Conservation (phyloP, 306 rosid genomes). For the Casuarina glauca region DNA sequence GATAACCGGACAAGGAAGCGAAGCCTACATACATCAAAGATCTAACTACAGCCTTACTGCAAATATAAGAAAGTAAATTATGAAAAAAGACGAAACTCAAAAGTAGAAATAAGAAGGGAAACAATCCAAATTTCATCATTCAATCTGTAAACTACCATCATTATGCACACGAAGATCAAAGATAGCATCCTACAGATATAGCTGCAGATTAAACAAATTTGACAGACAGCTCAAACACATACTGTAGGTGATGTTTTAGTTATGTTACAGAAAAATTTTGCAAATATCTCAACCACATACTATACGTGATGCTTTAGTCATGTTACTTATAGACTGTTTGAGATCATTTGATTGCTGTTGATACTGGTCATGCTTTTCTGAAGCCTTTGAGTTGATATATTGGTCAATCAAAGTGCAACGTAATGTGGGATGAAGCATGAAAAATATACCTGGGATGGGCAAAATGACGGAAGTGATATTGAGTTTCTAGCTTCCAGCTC, state of each 20-base stretch:
- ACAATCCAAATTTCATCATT: background rate
- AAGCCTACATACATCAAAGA: background rate
- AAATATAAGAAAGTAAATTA: background rate
- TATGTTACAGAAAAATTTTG: slow-evolving; percentile 6
- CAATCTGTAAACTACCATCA: background rate
- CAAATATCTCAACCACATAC: slow-evolving; percentile 23
- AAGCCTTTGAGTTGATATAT: background rate
- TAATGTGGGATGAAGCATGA: slow-evolving; percentile 22
- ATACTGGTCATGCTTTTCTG: background rate
- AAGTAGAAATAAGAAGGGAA: background rate
- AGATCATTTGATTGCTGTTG: slow-evolving; percentile 9
- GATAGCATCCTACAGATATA: background rate
- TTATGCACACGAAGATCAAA: background rate
- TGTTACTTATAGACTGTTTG: slow-evolving; percentile 20
- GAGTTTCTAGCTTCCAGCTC: slow-evolving; percentile 92
- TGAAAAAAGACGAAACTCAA: background rate
- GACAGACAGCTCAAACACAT: background rate
- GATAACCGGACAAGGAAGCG: slow-evolving; percentile 5
- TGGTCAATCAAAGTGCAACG: slow-evolving; percentile 17
- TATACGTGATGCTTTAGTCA: slow-evolving; percentile 5
- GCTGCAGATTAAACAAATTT: slow-evolving; percentile 7
- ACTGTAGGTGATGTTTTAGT: no score
- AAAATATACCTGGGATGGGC: slow-evolving; percentile 62
- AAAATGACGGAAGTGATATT: slow-evolving; percentile 64
- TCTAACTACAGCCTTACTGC: background rate